These are phyloP conservation scores for Fusarium nodosum DNA, from an alignment of 2,329 filamentous ascomycete genomes.

Conservation along the genomic window DNA sequence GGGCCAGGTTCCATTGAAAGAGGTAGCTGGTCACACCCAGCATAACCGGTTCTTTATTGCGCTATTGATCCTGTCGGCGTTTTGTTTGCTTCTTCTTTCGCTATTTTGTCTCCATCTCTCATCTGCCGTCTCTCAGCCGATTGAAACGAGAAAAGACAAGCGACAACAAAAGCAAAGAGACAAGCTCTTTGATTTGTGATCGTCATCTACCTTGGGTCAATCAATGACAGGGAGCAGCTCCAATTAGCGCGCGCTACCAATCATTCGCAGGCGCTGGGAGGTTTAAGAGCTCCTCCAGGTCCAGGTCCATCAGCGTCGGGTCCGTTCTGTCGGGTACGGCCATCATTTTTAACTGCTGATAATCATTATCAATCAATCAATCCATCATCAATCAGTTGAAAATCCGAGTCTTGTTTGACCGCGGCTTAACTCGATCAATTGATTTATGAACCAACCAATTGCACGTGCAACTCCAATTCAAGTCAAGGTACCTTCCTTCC, in stretches of 20 bases:
- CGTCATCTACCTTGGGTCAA: conserved; percentile 12
- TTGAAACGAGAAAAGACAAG: conserved; percentile 4
- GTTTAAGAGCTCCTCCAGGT: conserved; percentile 21
- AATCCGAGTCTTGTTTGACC: conserved; percentile 8
- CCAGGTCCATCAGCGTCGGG: conserved; percentile 34
- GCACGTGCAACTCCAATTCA: conserved; percentile 38
- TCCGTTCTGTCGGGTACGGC: conserved; percentile 37
- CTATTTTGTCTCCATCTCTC: conserved; percentile 14
- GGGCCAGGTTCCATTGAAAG: neutral
- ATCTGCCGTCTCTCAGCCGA: conserved; percentile 24
- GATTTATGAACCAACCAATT: conserved; percentile 16
- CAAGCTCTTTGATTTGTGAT: conserved; percentile 28
- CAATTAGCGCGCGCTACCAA: conserved; percentile 42
- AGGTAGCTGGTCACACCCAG: neutral
- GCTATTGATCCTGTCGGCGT: conserved; percentile 1
- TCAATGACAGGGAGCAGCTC: conserved; percentile 33
- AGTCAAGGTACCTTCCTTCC: neutral
- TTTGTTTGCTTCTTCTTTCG: conserved; percentile 22
- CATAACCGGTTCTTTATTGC: neutral
- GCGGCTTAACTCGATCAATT: conserved; percentile 24
- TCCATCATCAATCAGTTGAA: neutral
- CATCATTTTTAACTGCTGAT: neutral
- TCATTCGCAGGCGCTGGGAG: conserved; percentile 11
- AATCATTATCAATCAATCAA: conserved; percentile 4
- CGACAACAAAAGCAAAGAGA: conserved; percentile 17